These are phyloP conservation scores for Trebouxiophyceae sp. DNA, from an alignment of 163 green algal species.

Conservation along the genomic window DNA sequence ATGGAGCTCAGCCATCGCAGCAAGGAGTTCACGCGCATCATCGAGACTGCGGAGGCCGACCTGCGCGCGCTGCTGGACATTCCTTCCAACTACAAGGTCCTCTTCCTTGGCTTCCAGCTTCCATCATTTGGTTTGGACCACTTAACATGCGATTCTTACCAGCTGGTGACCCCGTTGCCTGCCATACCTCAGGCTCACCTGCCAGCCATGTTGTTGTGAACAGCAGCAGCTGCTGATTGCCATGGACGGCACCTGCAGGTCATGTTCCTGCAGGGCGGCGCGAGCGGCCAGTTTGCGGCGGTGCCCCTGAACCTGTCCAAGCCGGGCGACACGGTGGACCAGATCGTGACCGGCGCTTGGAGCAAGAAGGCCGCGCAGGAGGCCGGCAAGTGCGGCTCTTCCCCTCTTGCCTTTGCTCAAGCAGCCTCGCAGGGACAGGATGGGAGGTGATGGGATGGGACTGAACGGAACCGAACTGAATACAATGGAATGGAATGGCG, in stretches of 20 bases:
- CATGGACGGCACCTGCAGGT: too few species aligned
- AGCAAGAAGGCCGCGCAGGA: conserved; percentile 90
- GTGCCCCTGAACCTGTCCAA: conserved; percentile 92
- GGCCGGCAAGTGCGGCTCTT: conserved; percentile 54
- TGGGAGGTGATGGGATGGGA: too few species aligned
- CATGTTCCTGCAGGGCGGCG: conserved; percentile 78
- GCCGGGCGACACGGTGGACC: conserved; percentile 61
- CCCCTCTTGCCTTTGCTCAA: too few species aligned
- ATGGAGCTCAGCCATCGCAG: conserved; percentile 99
- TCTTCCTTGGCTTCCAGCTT: conserved; percentile 31
- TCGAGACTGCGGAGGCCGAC: conserved; percentile 85
- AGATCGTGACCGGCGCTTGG: conserved; percentile 92
- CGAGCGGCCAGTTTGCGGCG: conserved; percentile 86
- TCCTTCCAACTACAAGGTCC: conserved; percentile 94
- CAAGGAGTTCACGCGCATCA: conserved; percentile 92
- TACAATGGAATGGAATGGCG: too few species aligned
- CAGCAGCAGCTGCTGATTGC: too few species aligned
- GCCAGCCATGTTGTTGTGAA: too few species aligned
- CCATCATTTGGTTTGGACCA: too few species aligned
- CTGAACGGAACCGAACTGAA: too few species aligned
- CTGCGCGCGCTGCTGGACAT: conserved; percentile 86
- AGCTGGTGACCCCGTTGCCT: too few species aligned
- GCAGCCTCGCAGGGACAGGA: too few species aligned
- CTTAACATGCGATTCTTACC: too few species aligned
- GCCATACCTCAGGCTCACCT: too few species aligned